phyloP scores from a whole-genome alignment of 441 rosid species.

The Pelargonium cotyledonis region DNA sequence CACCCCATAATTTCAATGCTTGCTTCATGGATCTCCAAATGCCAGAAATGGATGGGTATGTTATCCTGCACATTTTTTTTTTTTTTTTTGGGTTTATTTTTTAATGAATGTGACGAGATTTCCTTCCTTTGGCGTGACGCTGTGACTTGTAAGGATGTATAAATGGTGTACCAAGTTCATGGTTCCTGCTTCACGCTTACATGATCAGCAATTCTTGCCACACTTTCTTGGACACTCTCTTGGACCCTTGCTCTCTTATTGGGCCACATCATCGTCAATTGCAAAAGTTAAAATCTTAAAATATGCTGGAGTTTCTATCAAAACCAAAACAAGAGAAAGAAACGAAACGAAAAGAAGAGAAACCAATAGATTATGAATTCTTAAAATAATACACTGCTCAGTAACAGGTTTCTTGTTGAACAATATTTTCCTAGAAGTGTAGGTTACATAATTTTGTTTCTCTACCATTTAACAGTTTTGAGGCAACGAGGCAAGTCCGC shows the following conservation, averaged over 20 bases:
- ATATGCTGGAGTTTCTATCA: not conserved
- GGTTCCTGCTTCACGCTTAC: no score
- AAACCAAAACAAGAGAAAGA: not conserved
- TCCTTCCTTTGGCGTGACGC: not conserved
- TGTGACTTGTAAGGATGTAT: no score
- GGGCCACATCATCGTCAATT: no score
- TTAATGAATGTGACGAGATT: not conserved
- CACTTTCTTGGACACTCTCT: no score
- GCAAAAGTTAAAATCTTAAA: not conserved
- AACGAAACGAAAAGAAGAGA: not conserved
- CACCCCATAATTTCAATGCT: slow-evolving; percentile 78
- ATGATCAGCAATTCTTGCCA: no score
- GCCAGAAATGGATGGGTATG: slow-evolving; percentile 98
- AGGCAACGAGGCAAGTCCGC: slow-evolving; percentile 78
- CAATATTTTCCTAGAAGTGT: not conserved
- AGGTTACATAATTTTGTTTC: slow-evolving; percentile 6
- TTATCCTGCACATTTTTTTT: slow-evolving; percentile 5
- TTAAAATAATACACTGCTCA: not conserved
- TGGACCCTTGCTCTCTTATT: no score
- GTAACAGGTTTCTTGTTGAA: not conserved
- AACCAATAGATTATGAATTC: not conserved
- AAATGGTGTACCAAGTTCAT: no score
- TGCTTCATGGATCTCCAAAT: slow-evolving; percentile 98
- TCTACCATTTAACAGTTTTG: slow-evolving; percentile 43
- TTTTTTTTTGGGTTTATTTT: not conserved